Conservation (phyloP, 108 stramenopile species). For the Parietichytrium sp. region DNA sequence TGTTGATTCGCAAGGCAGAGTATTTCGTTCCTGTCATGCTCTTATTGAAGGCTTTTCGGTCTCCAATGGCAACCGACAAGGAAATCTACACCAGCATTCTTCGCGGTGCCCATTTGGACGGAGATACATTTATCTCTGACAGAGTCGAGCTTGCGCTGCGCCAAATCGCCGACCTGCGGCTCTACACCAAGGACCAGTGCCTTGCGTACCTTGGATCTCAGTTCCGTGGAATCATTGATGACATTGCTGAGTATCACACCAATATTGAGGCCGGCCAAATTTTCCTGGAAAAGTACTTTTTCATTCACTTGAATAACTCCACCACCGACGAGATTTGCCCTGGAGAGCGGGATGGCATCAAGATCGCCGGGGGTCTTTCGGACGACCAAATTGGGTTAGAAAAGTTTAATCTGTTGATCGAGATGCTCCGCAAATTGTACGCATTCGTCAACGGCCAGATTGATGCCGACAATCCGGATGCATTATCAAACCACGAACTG, state of each 20-base stretch:
- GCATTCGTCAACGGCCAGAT: constrained; percentile 88
- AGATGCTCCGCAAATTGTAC: constrained; percentile 85
- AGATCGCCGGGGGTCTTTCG: neutral
- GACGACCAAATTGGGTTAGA: constrained; percentile 71
- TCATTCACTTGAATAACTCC: constrained; percentile 39
- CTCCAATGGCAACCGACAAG: constrained; percentile 49
- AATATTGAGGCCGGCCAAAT: constrained; percentile 84
- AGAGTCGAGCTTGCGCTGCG: constrained; percentile 85
- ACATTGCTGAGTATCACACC: constrained; percentile 64
- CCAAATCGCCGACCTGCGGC: constrained; percentile 76
- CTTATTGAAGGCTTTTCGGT: constrained; percentile 77
- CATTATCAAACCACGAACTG: constrained; percentile 88
- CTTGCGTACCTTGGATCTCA: constrained; percentile 82
- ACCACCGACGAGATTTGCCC: neutral
- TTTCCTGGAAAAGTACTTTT: constrained; percentile 74
- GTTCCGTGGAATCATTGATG: constrained; percentile 74
- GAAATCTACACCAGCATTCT: constrained; percentile 36
- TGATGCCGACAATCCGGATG: constrained; percentile 92
- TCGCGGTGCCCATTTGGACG: constrained; percentile 48
- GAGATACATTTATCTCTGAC: constrained; percentile 84
- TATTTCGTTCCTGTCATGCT: constrained; percentile 87
- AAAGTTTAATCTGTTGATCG: constrained; percentile 84
- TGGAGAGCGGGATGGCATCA: neutral
- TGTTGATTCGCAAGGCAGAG: constrained; percentile 84
- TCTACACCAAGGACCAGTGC: constrained; percentile 79